Evolutionary conservation across 1,284 basidiomycete genomes (phyloP), one percentile per base, ranked within the genome.

Genomic region (Trametes versicolor): DNA sequence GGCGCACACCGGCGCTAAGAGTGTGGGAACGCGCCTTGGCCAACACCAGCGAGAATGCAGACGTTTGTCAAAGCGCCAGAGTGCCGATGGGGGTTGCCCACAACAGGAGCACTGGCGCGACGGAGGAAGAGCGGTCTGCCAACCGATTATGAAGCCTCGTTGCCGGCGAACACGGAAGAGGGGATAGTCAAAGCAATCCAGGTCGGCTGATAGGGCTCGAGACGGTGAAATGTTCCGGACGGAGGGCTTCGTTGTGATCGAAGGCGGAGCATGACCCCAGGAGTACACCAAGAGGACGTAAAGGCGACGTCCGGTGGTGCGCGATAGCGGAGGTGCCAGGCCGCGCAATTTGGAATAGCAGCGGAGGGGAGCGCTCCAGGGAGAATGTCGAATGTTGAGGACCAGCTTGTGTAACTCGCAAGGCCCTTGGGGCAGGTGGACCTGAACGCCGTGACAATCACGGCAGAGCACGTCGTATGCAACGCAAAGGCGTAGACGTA

Each of bases 181-280:
- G 34, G 13, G 50, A 53, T 21, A 45, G 48, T 5, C 2, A 7
- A 25, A 17, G 25, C 1, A 55, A 55, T 56, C 15, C 8, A 23
- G 21, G 34, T 29, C 21, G 15, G 13, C 21, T 47, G 61, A 58
- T 63, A 52, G 56, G 55, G 47, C 48, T 25, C 39, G 29, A 15
- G 36, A 37, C 23, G 47, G 48, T 41, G 37, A 36, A 45, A 56
- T 62, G 53, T 34, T 49, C 53, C 60, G 52, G 45, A 37, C 45
- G 36, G 25, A 27, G 13, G 32, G 47, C 41, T 41, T 25, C 27
- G 13, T 34, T 27, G 51, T 60, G 59, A 60, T 60, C 59, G 59
- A 53, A 60, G 50, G 21, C 59, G 17, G 41, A 27, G 43, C 51
- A 37, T 51, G 36, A 55, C 53, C 41, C 45, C 47, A 49, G 29